Evolutionary conservation across 805 yeast genomes (phyloP).

Genomic region (Starmerella apicola): DNA sequence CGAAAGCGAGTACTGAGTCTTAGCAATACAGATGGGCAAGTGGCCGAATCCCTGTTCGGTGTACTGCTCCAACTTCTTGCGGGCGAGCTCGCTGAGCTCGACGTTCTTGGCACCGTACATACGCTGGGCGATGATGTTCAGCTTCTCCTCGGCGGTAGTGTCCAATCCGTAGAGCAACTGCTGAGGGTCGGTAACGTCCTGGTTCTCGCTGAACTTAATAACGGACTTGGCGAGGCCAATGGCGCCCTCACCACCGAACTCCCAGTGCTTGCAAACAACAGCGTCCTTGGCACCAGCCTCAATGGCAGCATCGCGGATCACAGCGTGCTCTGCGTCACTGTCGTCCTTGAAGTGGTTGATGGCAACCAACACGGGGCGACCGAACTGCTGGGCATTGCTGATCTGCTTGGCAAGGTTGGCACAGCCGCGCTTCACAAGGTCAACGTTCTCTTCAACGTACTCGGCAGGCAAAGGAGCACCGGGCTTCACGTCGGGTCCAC

Average conservation of each 20-base stretch:
- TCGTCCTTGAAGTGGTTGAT: slow-evolving; percentile 81
- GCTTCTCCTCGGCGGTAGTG: slow-evolving; percentile 62
- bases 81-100: slow-evolving; percentile 72
- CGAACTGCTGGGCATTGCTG: slow-evolving; percentile 67
- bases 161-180: slow-evolving; percentile 59
- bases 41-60: slow-evolving; percentile 79
- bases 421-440: slow-evolving; percentile 64
- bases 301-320: slow-evolving; percentile 65
- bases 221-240: slow-evolving; percentile 73
- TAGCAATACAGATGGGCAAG: slow-evolving; percentile 91
- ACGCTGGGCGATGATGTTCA: slow-evolving; percentile 62
- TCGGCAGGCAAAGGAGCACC: slow-evolving; percentile 77
- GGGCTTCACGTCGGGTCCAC: slow-evolving; percentile 93
- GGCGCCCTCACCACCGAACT: slow-evolving; percentile 89
- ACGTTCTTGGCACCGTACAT: slow-evolving; percentile 90
- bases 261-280: slow-evolving; percentile 87
- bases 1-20: slow-evolving; percentile 91
- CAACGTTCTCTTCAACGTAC: slow-evolving; percentile 71
- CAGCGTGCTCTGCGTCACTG: slow-evolving; percentile 63
- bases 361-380: slow-evolving; percentile 89
- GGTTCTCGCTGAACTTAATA: slow-evolving; percentile 44
- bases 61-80: slow-evolving; percentile 66
- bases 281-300: slow-evolving; percentile 93
- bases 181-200: slow-evolving; percentile 30
- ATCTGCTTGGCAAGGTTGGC: slow-evolving; percentile 86